Base-by-base conservation (phyloP, 129 eudicot genomes). In the Glebionis coronaria region DNA sequence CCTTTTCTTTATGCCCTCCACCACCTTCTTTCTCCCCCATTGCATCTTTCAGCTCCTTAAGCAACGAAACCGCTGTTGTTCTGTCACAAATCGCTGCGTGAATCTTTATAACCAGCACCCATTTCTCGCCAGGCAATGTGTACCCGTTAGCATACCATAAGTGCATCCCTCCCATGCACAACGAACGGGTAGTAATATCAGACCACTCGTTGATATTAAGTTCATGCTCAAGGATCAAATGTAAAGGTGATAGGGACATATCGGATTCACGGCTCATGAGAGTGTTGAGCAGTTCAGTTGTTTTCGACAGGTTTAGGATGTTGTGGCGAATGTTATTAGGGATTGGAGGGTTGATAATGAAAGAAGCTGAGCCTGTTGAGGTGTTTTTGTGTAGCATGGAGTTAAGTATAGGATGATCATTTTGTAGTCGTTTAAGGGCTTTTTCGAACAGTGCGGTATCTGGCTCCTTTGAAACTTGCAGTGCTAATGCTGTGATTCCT, bases 71-170 rank as follows among this genome's bases (percentile, higher is more conserved):
- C 2, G 81, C 91, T 0, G 87, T 85, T 47, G 87, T 79, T 15
- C 84, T 78, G 40, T 85, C 91, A 63, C 91, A 85, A 0, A 80
- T 74, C 53, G 68, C 79, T 1, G 81, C 67, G 9, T 85, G 91
- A 2, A 82, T 52, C 78, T 84, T 64, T 25, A 85, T 51, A 47
- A 76, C 82, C 40, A 79, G 29, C 15, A 65, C 80, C 76, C 79
- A 76, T 57, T 81, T 65, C 4, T 61, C 4, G 6, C 68, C 82
- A 3, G 87, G 79, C 57, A 85, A 38, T 6, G 76, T 72, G 74
- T 85, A 85, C 7, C 69, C 67, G 1, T 44, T 68, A 16, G 84
- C 84, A 61, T 46, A 79, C 44, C 82, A 51, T 18, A 79, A 68
- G 50, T 67, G 62, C 45, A 68, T 3, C 23, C 83, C 85, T 40